These are phyloP conservation scores for Dothideomycetes sp. DNA, from an alignment of 2,329 filamentous ascomycete genomes.

Conservation along the genomic window DNA sequence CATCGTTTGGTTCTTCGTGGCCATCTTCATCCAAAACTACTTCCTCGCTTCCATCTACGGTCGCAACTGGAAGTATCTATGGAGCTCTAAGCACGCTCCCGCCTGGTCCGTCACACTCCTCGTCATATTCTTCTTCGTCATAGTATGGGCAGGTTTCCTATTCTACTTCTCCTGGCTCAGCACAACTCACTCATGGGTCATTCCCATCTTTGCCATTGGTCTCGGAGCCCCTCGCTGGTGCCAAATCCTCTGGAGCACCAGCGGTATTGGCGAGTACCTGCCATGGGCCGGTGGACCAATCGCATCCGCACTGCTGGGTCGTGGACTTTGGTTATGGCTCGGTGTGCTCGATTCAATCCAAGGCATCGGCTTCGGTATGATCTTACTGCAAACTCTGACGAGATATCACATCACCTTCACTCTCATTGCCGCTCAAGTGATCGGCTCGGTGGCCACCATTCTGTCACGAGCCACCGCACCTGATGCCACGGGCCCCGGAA, in stretches of 20 bases:
- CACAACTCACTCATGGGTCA: conserved; percentile 54
- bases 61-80: conserved; percentile 58
- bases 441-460: conserved; percentile 55
- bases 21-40: conserved; percentile 57
- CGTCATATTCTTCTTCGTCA: conserved; percentile 45
- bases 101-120: conserved; percentile 50
- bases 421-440: conserved; percentile 51
- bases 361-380: conserved; percentile 59
- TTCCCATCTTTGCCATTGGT: conserved; percentile 59
- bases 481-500: conserved; percentile 51
- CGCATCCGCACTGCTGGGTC: conserved; percentile 46
- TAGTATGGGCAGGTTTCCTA: conserved; percentile 48
- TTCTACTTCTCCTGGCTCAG: conserved; percentile 46
- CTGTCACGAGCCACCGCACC: conserved; percentile 52
- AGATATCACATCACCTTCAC: conserved; percentile 56
- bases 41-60: conserved; percentile 58
- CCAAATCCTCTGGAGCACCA: conserved; percentile 58
- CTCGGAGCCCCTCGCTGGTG: conserved; percentile 58
- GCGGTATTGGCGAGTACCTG: conserved; percentile 50
- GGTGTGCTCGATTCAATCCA: conserved; percentile 57
- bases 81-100: conserved; percentile 47
- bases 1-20: conserved; percentile 57
- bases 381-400: conserved; percentile 51
- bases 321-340: conserved; percentile 57
- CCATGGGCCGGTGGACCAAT: conserved; percentile 52